phyloP scores from a whole-genome alignment of 805 yeast genomes.

The Suhomyces faveliae region DNA sequence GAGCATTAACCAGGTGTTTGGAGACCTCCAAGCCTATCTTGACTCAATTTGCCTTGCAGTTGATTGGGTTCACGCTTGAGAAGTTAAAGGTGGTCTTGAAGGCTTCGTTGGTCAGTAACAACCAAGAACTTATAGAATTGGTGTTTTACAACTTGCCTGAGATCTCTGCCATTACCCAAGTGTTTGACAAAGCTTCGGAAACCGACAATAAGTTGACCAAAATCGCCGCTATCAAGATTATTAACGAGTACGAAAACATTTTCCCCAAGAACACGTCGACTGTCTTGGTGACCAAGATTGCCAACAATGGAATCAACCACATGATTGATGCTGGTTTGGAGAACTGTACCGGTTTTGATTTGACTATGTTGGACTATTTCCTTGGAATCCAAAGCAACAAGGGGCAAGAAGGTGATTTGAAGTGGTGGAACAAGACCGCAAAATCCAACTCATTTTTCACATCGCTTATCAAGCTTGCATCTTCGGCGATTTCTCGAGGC shows the following conservation, averaged over 20 bases:
- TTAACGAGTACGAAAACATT: conserved; percentile 37
- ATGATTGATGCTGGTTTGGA: conserved; percentile 14
- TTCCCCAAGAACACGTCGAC: conserved; percentile 29
- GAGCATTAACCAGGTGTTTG: conserved; percentile 58
- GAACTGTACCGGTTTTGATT: conserved; percentile 46
- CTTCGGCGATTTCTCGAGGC: conserved; percentile 9
- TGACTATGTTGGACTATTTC: conserved; percentile 56
- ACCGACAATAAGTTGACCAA: conserved; percentile 41
- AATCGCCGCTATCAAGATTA: conserved; percentile 46
- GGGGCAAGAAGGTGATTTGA: conserved; percentile 41
- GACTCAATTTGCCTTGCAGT: conserved; percentile 61
- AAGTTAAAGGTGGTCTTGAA: conserved; percentile 47
- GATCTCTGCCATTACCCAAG: conserved; percentile 40
- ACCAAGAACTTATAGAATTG: conserved; percentile 26
- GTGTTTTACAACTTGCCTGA: conserved; percentile 48
- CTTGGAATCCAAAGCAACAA: conserved; percentile 57
- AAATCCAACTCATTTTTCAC: conserved; percentile 61
- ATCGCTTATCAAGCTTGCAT: conserved; percentile 51
- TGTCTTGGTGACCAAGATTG: conserved; percentile 16
- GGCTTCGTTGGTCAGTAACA: conserved; percentile 14
- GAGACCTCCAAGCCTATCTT: conserved; percentile 46
- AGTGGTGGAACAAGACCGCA: conserved; percentile 70
- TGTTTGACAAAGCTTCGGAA: conserved; percentile 35
- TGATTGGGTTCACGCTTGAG: conserved; percentile 52
- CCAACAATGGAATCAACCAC: conserved; percentile 17